Percentiles rank a stretch among this genome's conserved stretches.
Conservation (phyloP, 345 rosid genomes). For the Citrus hindsii region DNA sequence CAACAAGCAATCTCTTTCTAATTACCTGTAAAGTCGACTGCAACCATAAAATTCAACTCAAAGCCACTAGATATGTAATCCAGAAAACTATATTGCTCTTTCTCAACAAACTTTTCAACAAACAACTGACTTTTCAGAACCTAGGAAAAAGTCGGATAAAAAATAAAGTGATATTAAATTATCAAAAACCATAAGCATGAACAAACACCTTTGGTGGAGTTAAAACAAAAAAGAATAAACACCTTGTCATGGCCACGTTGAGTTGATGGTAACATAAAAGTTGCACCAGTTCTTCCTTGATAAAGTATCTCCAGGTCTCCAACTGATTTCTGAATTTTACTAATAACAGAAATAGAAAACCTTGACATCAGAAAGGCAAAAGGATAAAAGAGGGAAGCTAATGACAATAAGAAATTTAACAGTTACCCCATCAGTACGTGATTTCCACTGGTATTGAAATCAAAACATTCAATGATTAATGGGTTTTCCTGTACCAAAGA, state of each 20-base stretch:
- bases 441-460: conserved; percentile 71
- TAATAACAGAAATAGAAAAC: conserved; percentile 23
- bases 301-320: conserved; percentile 62
- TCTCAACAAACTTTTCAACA: conserved; percentile 36
- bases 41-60: conserved; percentile 55
- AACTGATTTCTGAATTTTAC: conserved; percentile 67
- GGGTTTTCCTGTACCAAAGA: conserved; percentile 58
- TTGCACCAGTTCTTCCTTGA: conserved; percentile 41
- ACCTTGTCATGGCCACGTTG: conserved; percentile 60
- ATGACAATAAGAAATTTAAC: neutral
- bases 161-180: too few relatives aligned
- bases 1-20: too few relatives aligned
- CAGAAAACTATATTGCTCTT: conserved; percentile 65
- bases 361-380: neutral
- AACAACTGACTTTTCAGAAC: too few relatives aligned
- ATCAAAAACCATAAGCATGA: too few relatives aligned
- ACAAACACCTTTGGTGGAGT: conserved; percentile 37
- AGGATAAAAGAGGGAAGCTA: neutral
- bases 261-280: conserved; percentile 41
- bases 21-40: too few relatives aligned
- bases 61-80: conserved; percentile 88
- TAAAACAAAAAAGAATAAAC: neutral
- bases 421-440: conserved; percentile 71
- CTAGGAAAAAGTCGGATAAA: too few relatives aligned
- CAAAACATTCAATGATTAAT: conserved; percentile 75